Conservation (phyloP, 495 filamentous ascomycete species). For the Penicillium antarcticum region DNA sequence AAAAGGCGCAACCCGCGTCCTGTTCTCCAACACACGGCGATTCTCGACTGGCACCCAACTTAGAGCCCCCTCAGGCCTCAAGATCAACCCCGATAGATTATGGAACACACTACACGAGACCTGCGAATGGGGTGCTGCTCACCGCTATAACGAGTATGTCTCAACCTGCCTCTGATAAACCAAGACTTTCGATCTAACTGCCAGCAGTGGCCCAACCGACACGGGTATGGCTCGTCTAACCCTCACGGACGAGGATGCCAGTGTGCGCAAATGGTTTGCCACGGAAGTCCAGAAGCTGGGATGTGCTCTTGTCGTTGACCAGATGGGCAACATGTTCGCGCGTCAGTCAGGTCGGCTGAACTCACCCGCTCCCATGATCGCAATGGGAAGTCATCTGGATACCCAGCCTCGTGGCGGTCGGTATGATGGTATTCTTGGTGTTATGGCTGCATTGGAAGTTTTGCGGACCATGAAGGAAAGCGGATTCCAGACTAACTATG, state of each 20-base stretch:
- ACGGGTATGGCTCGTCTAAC: conserved; percentile 63
- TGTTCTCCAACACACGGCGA: conserved; percentile 5
- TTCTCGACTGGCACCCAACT: conserved; percentile 17
- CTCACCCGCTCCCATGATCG: conserved; percentile 37
- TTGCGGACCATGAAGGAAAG: conserved; percentile 63
- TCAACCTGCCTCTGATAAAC: background rate
- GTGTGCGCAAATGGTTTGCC: conserved; percentile 69
- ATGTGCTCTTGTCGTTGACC: conserved; percentile 55
- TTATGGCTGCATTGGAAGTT: conserved; percentile 66
- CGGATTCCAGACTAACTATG: conserved; percentile 58
- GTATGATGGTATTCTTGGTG: conserved; percentile 69
- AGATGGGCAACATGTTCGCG: conserved; percentile 74
- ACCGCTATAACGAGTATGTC: conserved; percentile 33
- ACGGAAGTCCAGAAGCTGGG: conserved; percentile 56
- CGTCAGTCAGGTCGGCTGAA: conserved; percentile 49
- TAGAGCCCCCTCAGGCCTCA: conserved; percentile 21
- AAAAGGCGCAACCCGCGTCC: conserved; percentile 3
- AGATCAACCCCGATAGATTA: conserved; percentile 29
- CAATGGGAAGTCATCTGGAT: conserved; percentile 47
- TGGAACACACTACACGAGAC: conserved; percentile 35
- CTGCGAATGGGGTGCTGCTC: conserved; percentile 31
- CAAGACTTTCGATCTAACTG: conserved; percentile 2
- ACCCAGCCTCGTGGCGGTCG: conserved; percentile 71
- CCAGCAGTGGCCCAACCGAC: conserved; percentile 26
- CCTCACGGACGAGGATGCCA: conserved; percentile 63